phyloP scores from a whole-genome alignment of 495 filamentous ascomycete genomes.

The Penicillium riverlandense region DNA sequence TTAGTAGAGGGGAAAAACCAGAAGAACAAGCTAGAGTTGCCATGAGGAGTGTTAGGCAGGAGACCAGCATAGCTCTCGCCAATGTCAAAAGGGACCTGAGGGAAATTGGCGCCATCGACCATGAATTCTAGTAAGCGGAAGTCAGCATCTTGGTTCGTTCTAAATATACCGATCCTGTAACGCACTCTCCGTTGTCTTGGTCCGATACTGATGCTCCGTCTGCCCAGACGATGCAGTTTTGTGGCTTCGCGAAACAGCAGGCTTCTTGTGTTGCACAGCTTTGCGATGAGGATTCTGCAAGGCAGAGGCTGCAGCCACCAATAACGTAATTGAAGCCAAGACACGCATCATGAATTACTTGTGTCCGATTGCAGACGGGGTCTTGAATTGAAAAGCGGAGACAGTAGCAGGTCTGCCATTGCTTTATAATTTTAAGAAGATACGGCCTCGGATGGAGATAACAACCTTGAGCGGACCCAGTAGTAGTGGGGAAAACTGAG shows the following conservation, averaged over 20 bases:
- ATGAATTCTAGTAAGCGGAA: conserved; percentile 39
- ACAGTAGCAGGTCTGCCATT: too few species aligned
- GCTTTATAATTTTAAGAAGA: too few species aligned
- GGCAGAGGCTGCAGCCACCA: conserved; percentile 5
- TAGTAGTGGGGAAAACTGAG: too few species aligned
- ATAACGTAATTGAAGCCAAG: neutral
- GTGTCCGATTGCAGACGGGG: too few species aligned
- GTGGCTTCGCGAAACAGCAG: neutral
- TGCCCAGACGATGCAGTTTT: neutral
- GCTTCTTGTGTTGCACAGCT: neutral
- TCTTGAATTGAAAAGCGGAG: too few species aligned
- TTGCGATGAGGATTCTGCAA: conserved; percentile 14
- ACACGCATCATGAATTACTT: conserved; percentile 2
- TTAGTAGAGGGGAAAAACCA: conserved; percentile 69
- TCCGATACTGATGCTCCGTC: conserved; percentile 8
- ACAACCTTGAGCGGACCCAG: too few species aligned
- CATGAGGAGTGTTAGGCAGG: conserved; percentile 55
- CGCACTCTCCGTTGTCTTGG: conserved; percentile 10
- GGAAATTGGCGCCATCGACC: conserved; percentile 60
- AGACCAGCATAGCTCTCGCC: conserved; percentile 71
- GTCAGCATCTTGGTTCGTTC: neutral
- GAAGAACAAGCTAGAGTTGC: conserved; percentile 56
- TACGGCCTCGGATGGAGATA: too few species aligned
- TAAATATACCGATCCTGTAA: neutral
- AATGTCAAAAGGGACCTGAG: conserved; percentile 67